A percentile compares a stretch with the other conserved stretches of the same genome.
phyloP scores from a whole-genome alignment of 371 early-diverging fungal genomes.

The Mucor circinelloides region DNA sequence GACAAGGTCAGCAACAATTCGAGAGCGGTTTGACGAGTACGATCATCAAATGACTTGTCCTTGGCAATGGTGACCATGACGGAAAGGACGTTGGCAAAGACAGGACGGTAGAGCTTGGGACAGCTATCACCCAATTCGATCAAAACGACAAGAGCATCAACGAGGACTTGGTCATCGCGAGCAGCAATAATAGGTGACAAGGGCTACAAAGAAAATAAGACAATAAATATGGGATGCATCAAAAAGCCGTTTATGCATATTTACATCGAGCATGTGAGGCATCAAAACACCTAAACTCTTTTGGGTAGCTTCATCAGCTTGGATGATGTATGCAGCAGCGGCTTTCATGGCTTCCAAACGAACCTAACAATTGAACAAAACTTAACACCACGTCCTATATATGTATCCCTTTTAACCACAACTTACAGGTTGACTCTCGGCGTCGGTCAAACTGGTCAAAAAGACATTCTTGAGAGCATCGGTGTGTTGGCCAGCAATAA shows the following conservation, averaged over 20 bases:
- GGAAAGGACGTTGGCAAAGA: slow-evolving; percentile 71
- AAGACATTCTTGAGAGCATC: slow-evolving; percentile 76
- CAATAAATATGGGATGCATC: slow-evolving; percentile 7
- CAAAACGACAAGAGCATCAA: slow-evolving; percentile 78
- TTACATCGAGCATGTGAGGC: slow-evolving; percentile 81
- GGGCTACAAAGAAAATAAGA: slow-evolving; percentile 35
- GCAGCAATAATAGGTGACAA: slow-evolving; percentile 60
- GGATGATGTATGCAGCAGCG: slow-evolving; percentile 78
- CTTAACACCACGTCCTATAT: too few relatives aligned
- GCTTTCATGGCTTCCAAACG: slow-evolving; percentile 88
- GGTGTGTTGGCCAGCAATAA: slow-evolving; percentile 72
- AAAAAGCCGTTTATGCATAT: slow-evolving; percentile 4
- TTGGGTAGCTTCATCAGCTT: slow-evolving; percentile 61
- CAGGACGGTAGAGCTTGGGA: slow-evolving; percentile 80
- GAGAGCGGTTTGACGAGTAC: slow-evolving; percentile 83
- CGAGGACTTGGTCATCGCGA: slow-evolving; percentile 74
- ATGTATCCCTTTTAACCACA: background rate
- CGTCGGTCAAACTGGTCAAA: slow-evolving; percentile 71
- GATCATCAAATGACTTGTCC: slow-evolving; percentile 73
- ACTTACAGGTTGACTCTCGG: slow-evolving; percentile 47
- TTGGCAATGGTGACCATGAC: slow-evolving; percentile 80
- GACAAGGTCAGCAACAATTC: slow-evolving; percentile 90
- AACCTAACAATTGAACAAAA: slow-evolving; percentile 67
- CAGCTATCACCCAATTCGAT: slow-evolving; percentile 86
- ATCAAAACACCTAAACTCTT: slow-evolving; percentile 69